These are phyloP conservation scores for Debaryomycetaceae sp. DNA, from an alignment of 1,139 yeast species.

Conservation along the genomic window DNA sequence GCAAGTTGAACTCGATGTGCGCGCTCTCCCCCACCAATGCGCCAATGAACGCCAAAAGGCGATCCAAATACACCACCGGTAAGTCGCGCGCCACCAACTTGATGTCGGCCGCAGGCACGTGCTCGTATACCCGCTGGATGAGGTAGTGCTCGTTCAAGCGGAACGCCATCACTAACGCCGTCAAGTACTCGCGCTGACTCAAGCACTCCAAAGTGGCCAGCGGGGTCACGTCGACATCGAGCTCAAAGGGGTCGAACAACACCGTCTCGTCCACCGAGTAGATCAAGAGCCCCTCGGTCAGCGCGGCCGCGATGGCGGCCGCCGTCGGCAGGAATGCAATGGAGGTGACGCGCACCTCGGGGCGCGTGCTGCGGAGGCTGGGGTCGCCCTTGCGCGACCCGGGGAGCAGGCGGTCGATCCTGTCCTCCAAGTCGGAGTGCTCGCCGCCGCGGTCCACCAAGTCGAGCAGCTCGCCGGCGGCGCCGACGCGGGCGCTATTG, in stretches of 20 bases:
- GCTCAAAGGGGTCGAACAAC: conserved; percentile 89
- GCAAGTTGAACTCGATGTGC: conserved; percentile 77
- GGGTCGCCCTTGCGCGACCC: conserved; percentile 81
- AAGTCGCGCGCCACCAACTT: conserved; percentile 59
- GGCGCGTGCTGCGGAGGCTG: conserved; percentile 70
- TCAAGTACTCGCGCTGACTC: conserved; percentile 65
- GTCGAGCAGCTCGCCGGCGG: conserved; percentile 76
- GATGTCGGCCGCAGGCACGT: conserved; percentile 72
- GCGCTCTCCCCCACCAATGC: conserved; percentile 67
- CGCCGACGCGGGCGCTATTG: conserved; percentile 80
- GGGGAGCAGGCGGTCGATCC: conserved; percentile 73
- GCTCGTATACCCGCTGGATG: conserved; percentile 69
- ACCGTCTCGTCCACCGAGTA: conserved; percentile 75
- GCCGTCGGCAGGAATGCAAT: conserved; percentile 88
- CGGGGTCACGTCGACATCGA: conserved; percentile 90
- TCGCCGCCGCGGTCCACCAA: conserved; percentile 84
- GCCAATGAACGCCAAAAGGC: conserved; percentile 69
- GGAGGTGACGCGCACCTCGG: conserved; percentile 75
- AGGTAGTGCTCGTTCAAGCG: conserved; percentile 79
- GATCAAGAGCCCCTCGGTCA: conserved; percentile 87
- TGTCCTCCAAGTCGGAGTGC: conserved; percentile 77
- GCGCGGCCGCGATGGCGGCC: conserved; percentile 87
- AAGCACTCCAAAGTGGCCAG: conserved; percentile 63
- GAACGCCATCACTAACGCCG: conserved; percentile 89
- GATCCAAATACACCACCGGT: conserved; percentile 73